Evolutionary conservation across 2,329 filamentous ascomycete species (phyloP).

Genomic region (Phyllosticta capitalensis): DNA sequence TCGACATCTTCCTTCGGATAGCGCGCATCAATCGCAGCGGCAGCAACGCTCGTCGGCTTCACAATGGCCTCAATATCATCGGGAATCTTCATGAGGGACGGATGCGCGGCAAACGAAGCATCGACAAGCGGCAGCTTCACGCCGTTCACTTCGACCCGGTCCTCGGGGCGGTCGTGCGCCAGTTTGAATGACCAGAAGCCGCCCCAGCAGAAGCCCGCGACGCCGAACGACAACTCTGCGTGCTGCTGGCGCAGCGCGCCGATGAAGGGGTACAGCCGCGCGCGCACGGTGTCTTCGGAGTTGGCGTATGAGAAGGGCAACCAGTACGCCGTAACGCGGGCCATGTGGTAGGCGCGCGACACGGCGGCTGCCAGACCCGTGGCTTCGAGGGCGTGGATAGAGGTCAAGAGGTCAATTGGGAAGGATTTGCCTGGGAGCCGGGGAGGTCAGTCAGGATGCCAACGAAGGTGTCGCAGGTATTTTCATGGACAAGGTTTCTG

Average conservation of each 20-base stretch:
- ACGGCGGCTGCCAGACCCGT: conserved; percentile 22
- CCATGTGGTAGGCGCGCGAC: conserved; percentile 21
- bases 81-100: conserved; percentile 24
- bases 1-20: conserved; percentile 22
- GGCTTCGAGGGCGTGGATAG: conserved; percentile 20
- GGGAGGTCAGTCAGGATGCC: background rate
- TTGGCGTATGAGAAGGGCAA: conserved; percentile 1
- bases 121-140: conserved; percentile 14
- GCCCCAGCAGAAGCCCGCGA: conserved; percentile 28
- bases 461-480: background rate
- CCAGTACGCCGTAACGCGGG: background rate
- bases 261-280: conserved; percentile 1
- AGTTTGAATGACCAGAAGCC: conserved; percentile 4
- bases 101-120: conserved; percentile 28
- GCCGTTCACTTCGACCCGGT: background rate
- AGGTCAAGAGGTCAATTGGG: conserved; percentile 16
- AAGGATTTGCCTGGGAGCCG: background rate
- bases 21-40: conserved; percentile 19
- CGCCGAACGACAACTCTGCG: conserved; percentile 18
- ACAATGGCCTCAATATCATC: conserved; percentile 25
- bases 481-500: no score
- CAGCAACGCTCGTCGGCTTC: conserved; percentile 26
- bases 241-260: conserved; percentile 18
- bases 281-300: background rate
- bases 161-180: background rate